Base-by-base conservation (phyloP, 1,284 basidiomycete species). In the Erythrobasidium hasegawianum region DNA sequence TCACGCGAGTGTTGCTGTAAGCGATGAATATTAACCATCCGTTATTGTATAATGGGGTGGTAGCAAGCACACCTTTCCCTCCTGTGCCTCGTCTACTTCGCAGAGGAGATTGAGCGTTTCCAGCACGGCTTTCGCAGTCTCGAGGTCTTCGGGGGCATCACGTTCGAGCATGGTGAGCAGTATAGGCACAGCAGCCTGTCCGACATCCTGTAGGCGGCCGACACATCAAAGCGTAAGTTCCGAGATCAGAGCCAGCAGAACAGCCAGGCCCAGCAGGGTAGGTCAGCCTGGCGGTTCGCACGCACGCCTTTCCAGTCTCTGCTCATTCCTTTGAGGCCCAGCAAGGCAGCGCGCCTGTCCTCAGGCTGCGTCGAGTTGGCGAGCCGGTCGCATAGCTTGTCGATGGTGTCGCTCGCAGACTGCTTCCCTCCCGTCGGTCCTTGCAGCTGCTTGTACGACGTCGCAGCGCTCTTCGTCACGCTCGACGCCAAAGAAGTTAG, bases 321-420 rank as follows among this genome's bases (percentile, higher is more conserved):
- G 54, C 87, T 83, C 56, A 97, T 84, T 14, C 93, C 93, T 77
- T 97, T 97, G 72, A 98, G 83, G 0, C 91, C 85, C 49, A 97
- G 81, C 9, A 98, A 87, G 0, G 94, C 89, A 18, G 94, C 94
- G 58, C 91, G 84, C 71, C 94, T 83, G 79, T 97, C 95, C 49
- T 93, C 88, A 39, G 93, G 85, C 39, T 89, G 84, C 0, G 89
- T 87, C 1, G 87, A 85, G 13, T 90, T 90, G 29, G 90, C 87
- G 39, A 98, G 85, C 56, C 91, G 82, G 76, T 96, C 92, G 70
- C 87, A 88, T 68, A 97, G 87, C 71, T 87, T 87, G 53, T 84
- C 83, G 72, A 97, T 90, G 18, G 91, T 93, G 68, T 92, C 89
- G 16, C 83, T 80, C 0, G 93, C 84, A 0, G 88, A 89, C 77